Conservation (phyloP, 805 yeast species). For the Babjeviella inositovora region DNA sequence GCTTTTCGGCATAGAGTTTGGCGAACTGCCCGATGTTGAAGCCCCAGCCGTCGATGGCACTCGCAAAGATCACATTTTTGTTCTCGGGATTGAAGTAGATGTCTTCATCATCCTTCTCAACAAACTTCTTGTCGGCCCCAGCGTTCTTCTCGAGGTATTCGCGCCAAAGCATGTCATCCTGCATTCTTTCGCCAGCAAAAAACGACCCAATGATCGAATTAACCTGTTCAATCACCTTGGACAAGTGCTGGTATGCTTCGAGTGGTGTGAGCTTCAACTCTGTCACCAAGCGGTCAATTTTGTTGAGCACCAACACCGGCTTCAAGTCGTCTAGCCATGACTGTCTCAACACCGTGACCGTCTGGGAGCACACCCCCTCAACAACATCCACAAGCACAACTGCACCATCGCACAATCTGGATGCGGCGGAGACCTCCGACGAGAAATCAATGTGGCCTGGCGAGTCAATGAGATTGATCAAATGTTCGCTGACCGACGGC, state of each 20-base stretch:
- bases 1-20: constrained; percentile 65
- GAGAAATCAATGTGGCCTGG: constrained; percentile 99
- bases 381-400: constrained; percentile 91
- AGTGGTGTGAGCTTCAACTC: constrained; percentile 71
- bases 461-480: constrained; percentile 87
- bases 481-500: constrained; percentile 52
- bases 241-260: constrained; percentile 75
- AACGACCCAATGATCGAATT: constrained; percentile 91
- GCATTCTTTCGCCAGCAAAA: constrained; percentile 85
- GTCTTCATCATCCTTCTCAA: constrained; percentile 68
- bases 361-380: constrained; percentile 97
- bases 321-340: constrained; percentile 88
- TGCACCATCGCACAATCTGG: constrained; percentile 94
- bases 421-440: constrained; percentile 91
- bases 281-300: constrained; percentile 70
- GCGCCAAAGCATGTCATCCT: constrained; percentile 67
- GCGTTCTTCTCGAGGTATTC: constrained; percentile 35
- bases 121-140: constrained; percentile 29
- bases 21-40: constrained; percentile 83
- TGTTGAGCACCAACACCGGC: constrained; percentile 80
- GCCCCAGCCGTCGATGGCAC: constrained; percentile 97
- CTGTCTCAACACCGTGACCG: constrained; percentile 86
- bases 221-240: constrained; percentile 77
- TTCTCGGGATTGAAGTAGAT: constrained; percentile 76
- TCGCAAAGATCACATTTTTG: constrained; percentile 81